Conservation (phyloP, 306 rosid species). For the Arachis hypogaea region DNA sequence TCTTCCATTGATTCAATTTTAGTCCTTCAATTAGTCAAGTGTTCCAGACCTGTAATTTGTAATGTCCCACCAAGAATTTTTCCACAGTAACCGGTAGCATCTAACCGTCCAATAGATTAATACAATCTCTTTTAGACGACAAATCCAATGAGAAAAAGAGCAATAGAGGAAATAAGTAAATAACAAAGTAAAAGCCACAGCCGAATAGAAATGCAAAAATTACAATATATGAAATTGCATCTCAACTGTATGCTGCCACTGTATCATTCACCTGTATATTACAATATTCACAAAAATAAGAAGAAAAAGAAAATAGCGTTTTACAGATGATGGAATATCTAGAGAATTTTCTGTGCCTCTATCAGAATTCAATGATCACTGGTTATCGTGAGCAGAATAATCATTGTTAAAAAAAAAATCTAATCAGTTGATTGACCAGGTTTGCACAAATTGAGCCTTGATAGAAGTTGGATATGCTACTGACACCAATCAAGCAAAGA, state of each 20-base stretch:
- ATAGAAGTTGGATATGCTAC: constrained; percentile 43
- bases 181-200: not conserved
- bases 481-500: constrained; percentile 33
- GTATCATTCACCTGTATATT: constrained; percentile 49
- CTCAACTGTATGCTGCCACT: constrained; percentile 41
- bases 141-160: constrained; percentile 8
- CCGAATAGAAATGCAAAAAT: constrained; percentile 35
- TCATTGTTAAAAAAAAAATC: constrained; percentile 44
- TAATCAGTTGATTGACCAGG: constrained; percentile 41
- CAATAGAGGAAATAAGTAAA: constrained; percentile 16
- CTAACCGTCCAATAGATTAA: not conserved
- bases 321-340: constrained; percentile 44
- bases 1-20: not conserved
- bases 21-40: not conserved
- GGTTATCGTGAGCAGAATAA: constrained; percentile 33
- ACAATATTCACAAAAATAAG: constrained; percentile 52
- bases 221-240: constrained; percentile 25
- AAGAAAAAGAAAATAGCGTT: constrained; percentile 40
- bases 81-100: not conserved
- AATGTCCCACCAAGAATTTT: not conserved
- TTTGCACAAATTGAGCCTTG: constrained; percentile 35
- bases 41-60: not conserved
- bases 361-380: constrained; percentile 30
- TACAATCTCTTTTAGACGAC: constrained; percentile 1
- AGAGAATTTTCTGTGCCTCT: constrained; percentile 43